A percentile compares a stretch with the other conserved stretches of the same genome.
phyloP scores from a whole-genome alignment of 306 rosid species.

The Citrullus mucosospermus region DNA sequence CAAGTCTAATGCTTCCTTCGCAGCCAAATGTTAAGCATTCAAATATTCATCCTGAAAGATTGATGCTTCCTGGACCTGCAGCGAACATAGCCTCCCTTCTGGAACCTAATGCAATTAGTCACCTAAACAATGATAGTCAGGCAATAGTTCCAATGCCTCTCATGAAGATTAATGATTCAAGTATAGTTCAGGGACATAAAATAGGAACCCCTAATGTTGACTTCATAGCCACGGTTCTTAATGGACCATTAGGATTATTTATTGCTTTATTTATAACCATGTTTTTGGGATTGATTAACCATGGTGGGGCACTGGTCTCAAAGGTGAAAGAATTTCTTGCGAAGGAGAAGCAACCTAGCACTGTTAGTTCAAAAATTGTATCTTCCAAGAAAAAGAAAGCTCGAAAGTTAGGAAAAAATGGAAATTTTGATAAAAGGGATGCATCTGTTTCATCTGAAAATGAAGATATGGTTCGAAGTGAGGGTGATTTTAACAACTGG shows the following conservation, averaged over 20 bases:
- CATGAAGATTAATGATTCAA: constrained; percentile 10
- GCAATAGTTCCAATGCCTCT: constrained; percentile 14
- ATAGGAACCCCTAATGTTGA: not conserved
- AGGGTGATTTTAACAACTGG: constrained; percentile 16
- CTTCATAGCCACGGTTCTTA: not conserved
- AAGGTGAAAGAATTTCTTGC: constrained; percentile 12
- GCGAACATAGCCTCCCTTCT: constrained; percentile 15
- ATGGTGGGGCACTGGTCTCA: constrained; percentile 5
- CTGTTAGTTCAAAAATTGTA: constrained; percentile 22
- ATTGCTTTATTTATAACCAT: constrained; percentile 12
- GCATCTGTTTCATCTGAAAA: constrained; percentile 16
- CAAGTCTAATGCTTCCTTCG: constrained; percentile 24
- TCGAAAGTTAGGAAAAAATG: constrained; percentile 25
- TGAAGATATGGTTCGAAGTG: constrained; percentile 10
- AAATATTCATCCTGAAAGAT: constrained; percentile 12
- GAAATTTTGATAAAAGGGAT: constrained; percentile 20
- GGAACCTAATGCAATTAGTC: not conserved
- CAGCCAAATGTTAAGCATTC: constrained; percentile 10
- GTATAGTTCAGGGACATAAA: constrained; percentile 13
- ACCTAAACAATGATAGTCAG: constrained; percentile 15
- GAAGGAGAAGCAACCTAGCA: constrained; percentile 15
- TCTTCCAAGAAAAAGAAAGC: constrained; percentile 43
- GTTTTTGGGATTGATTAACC: constrained; percentile 17
- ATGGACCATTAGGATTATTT: constrained; percentile 6
- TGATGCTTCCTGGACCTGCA: constrained; percentile 17